Conservation (phyloP, 768 basidiomycete genomes). For the Lentinula sp. region DNA sequence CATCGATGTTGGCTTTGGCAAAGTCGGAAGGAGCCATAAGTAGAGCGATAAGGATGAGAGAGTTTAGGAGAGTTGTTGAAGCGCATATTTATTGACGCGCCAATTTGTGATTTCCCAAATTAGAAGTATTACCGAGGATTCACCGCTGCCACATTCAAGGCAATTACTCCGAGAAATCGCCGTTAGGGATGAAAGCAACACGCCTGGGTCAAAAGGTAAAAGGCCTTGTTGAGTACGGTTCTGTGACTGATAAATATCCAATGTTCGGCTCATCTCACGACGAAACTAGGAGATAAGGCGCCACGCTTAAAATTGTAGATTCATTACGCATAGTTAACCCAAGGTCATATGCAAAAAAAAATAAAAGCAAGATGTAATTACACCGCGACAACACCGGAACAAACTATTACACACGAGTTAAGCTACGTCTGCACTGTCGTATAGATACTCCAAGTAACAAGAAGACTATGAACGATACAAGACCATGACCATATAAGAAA, state of each 20-base stretch:
- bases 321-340: background rate
- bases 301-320: background rate
- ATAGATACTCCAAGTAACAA: background rate
- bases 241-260: no score
- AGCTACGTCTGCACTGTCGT: background rate
- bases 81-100: background rate
- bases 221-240: background rate
- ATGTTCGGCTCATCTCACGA: no score
- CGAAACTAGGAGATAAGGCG: no score
- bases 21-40: constrained; percentile 67
- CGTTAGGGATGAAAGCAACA: background rate
- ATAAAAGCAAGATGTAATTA: background rate
- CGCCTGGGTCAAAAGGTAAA: background rate
- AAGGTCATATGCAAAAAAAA: background rate
- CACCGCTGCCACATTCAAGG: background rate
- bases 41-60: background rate
- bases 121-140: background rate
- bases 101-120: background rate
- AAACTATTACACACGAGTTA: background rate
- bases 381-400: background rate
- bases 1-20: constrained; percentile 52
- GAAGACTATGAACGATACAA: background rate
- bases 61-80: no score
- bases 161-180: background rate
- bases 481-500: background rate